Evolutionary conservation across 129 eudicot genomes (phyloP).

Genomic region (Centaurea solstitialis): DNA sequence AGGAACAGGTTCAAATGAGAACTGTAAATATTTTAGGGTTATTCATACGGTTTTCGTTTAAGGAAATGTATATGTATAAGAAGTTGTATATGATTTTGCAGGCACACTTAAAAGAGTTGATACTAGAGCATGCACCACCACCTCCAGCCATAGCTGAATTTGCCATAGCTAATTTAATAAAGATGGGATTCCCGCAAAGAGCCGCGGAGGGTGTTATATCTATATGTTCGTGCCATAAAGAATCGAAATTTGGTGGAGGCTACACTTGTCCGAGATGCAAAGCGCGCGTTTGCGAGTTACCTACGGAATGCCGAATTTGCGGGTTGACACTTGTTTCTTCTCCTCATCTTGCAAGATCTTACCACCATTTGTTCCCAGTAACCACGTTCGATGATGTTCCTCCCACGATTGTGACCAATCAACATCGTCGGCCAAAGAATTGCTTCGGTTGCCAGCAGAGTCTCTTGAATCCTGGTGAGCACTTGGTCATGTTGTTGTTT

Average conservation of each 20-base stretch:
- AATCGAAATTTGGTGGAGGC: constrained; percentile 92
- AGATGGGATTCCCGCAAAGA: constrained; percentile 97
- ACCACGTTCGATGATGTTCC: constrained; percentile 84
- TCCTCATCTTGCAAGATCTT: constrained; percentile 96
- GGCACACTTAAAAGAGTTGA: constrained; percentile 84
- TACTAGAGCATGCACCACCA: constrained; percentile 97
- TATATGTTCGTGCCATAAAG: constrained; percentile 96
- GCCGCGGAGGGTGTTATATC: constrained; percentile 94
- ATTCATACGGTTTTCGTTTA: neutral
- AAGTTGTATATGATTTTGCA: constrained; percentile 30
- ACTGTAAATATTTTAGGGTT: neutral
- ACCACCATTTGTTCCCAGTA: constrained; percentile 94
- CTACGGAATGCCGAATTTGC: constrained; percentile 92
- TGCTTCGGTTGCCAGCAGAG: constrained; percentile 95
- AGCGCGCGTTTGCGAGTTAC: constrained; percentile 93
- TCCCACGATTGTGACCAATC: constrained; percentile 37
- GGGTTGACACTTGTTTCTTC: constrained; percentile 98
- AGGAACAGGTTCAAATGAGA: neutral
- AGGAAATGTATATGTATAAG: neutral
- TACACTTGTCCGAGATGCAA: constrained; percentile 99
- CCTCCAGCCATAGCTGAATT: constrained; percentile 99
- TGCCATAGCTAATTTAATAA: constrained; percentile 85
- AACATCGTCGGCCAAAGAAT: constrained; percentile 45
- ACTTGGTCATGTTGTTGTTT: neutral
- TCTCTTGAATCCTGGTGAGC: constrained; percentile 80